Percentiles rank a stretch among this genome's conserved stretches.
Evolutionary conservation across 164 flowering plant genomes (phyloP).

Genomic region (Umbilicus rupestris): DNA sequence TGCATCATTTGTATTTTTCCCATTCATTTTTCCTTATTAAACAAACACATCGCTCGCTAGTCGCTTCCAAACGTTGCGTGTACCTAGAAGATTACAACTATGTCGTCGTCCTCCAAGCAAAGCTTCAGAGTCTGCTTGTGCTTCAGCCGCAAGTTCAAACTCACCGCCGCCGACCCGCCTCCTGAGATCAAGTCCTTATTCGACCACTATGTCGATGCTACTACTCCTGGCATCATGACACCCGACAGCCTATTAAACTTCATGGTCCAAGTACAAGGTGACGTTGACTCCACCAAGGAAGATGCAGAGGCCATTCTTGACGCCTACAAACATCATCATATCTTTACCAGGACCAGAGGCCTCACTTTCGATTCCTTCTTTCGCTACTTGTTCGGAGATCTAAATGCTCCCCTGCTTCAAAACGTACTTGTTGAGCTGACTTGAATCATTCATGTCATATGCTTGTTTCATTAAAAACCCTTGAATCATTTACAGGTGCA

Average conservation of each 20-base stretch:
- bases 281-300: neutral
- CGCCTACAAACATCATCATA: slow-evolving; percentile 4
- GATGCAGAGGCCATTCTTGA: slow-evolving; percentile 6
- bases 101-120: slow-evolving; percentile 3
- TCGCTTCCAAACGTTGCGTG: no score
- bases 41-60: no score
- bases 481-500: slow-evolving; percentile 5
- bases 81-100: no score
- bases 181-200: slow-evolving; percentile 3
- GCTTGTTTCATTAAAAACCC: no score
- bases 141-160: slow-evolving; percentile 8
- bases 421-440: neutral
- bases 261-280: neutral
- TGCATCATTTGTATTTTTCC: no score
- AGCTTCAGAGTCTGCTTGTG: neutral
- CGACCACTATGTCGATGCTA: neutral
- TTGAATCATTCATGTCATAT: no score
- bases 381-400: slow-evolving; percentile 3
- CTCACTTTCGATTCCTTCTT: slow-evolving; percentile 6
- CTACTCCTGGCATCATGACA: slow-evolving; percentile 1
- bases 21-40: no score
- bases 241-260: neutral
- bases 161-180: neutral
- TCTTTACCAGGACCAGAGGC: slow-evolving; percentile 1
- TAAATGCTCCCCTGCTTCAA: neutral